Conservation (phyloP, 495 filamentous ascomycete species). For the Immersiella caudata region DNA sequence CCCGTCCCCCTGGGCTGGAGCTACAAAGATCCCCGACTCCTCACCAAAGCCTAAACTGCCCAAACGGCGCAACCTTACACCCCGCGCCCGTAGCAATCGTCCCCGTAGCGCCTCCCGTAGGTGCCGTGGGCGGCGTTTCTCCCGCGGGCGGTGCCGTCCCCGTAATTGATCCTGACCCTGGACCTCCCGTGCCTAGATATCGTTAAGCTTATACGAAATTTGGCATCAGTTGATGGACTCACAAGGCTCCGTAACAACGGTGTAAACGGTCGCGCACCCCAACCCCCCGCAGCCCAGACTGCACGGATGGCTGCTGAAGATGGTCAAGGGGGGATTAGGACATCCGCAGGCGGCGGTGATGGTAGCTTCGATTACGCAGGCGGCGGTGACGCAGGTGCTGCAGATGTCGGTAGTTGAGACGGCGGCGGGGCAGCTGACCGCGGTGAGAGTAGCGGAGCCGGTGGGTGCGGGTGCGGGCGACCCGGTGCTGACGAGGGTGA, state of each 20-base stretch:
- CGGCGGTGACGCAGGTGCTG: conserved; percentile 31
- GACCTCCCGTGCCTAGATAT: not conserved
- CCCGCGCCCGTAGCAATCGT: not conserved
- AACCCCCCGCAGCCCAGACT: conserved; percentile 27
- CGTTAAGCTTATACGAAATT: not conserved
- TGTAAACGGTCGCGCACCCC: conserved; percentile 29
- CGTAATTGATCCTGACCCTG: not conserved
- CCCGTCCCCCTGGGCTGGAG: too few species aligned
- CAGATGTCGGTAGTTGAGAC: conserved; percentile 32
- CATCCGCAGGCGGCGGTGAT: conserved; percentile 31
- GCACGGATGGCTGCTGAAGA: conserved; percentile 27
- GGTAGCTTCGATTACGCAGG: conserved; percentile 27
- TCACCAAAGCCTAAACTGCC: conserved; percentile 18
- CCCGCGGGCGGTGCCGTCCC: not conserved
- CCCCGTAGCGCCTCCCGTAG: not conserved
- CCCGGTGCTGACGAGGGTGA: not conserved
- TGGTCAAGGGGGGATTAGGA: conserved; percentile 23
- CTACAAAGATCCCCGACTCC: not conserved
- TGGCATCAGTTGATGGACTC: not conserved
- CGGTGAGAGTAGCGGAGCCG: not conserved
- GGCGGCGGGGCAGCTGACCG: conserved; percentile 32
- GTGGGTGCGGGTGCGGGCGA: not conserved
- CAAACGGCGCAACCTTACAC: not conserved
- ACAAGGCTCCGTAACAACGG: conserved; percentile 23
- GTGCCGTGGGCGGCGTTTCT: not conserved